Conservation (phyloP, 345 rosid species). For the Arabidopsis arenosa region DNA sequence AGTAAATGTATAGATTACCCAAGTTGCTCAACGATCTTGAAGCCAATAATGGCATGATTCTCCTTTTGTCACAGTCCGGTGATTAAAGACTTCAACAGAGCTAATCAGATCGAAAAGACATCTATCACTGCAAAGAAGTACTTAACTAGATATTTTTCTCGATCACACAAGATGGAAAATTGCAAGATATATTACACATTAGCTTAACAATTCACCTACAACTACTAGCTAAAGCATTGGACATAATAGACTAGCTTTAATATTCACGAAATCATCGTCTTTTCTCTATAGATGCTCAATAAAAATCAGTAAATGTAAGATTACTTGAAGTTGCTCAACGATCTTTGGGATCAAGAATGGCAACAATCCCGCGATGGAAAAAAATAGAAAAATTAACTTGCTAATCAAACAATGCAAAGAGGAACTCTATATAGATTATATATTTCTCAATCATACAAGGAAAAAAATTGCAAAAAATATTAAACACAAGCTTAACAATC, state of each 20-base stretch:
- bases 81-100: no score
- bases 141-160: no score
- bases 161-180: no score
- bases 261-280: slow-evolving; percentile 12
- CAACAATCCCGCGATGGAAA: slow-evolving; percentile 18
- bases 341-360: slow-evolving; percentile 33
- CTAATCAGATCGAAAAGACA: no score
- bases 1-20: slow-evolving; percentile 1
- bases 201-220: slow-evolving; percentile 4
- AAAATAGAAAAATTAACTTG: background rate
- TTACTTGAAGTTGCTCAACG: slow-evolving; percentile 28
- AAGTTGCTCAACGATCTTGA: no score
- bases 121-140: no score
- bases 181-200: no score
- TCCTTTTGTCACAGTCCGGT: no score
- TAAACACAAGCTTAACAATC: slow-evolving; percentile 30
- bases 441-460: background rate
- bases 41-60: no score
- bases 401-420: slow-evolving; percentile 21
- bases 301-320: slow-evolving; percentile 31
- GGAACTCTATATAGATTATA: background rate
- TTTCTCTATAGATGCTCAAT: slow-evolving; percentile 27
- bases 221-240: slow-evolving; percentile 33
- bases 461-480: background rate
- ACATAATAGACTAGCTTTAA: background rate